phyloP scores from a whole-genome alignment of 176 grass and related monocot species.

The Puccinellia tenuiflora region DNA sequence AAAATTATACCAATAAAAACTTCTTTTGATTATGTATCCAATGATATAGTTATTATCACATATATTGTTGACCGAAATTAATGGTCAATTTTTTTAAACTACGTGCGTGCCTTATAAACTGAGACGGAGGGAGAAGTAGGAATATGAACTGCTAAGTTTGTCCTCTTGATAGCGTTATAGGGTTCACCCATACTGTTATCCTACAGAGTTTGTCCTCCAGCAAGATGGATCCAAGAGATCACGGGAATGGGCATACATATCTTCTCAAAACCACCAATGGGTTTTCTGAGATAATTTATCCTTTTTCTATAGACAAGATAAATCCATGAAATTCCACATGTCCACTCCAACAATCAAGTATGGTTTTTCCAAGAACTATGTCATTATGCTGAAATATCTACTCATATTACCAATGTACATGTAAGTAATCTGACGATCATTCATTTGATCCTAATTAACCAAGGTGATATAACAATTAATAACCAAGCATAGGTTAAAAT shows the following conservation, averaged over 20 bases:
- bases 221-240: background rate
- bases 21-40: no score
- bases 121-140: no score
- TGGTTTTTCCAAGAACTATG: background rate
- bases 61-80: no score
- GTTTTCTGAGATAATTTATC: background rate
- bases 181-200: background rate
- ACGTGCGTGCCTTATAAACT: no score
- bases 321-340: background rate
- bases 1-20: no score
- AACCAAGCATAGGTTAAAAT: no score
- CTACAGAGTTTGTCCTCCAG: conserved; percentile 1
- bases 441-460: no score
- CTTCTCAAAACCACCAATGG: background rate
- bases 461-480: no score
- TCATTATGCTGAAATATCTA: background rate
- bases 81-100: no score
- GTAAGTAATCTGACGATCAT: no score
- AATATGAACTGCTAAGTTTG: background rate
- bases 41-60: no score
- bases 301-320: background rate
- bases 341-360: background rate
- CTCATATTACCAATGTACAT: background rate
- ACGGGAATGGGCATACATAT: conserved; percentile 9
- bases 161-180: background rate